phyloP scores from a whole-genome alignment of 2,329 filamentous ascomycete species.

The Exophiala oligosperma region DNA sequence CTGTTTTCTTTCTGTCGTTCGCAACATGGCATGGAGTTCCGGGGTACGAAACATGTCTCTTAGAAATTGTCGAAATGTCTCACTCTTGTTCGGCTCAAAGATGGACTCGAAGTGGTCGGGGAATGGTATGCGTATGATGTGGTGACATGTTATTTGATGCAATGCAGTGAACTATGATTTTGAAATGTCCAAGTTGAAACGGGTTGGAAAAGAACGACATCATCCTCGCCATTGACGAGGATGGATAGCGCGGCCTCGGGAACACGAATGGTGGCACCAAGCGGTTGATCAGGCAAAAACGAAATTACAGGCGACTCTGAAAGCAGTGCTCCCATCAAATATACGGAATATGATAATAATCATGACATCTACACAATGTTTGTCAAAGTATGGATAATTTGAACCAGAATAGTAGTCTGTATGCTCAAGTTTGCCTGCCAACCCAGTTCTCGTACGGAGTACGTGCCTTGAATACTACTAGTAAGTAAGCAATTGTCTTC shows the following conservation, averaged over 20 bases:
- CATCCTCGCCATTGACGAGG: too few species aligned
- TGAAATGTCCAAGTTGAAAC: background rate
- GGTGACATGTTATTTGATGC: background rate
- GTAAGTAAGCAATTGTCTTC: background rate
- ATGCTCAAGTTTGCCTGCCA: too few species aligned
- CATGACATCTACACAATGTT: background rate
- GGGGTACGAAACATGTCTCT: background rate
- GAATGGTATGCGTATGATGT: background rate
- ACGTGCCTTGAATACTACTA: background rate
- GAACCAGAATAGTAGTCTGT: too few species aligned
- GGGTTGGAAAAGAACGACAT: background rate
- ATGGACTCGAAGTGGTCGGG: background rate
- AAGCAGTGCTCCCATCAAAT: too few species aligned
- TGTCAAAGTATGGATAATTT: too few species aligned
- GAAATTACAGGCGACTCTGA: too few species aligned
- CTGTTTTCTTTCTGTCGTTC: background rate
- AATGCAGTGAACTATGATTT: background rate
- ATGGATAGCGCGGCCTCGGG: too few species aligned
- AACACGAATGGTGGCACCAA: too few species aligned
- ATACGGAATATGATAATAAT: background rate
- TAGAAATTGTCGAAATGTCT: background rate
- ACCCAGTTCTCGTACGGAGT: too few species aligned
- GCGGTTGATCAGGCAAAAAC: background rate
- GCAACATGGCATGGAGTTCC: constrained; percentile 3
- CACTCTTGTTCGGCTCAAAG: background rate